A percentile compares a stretch with the other conserved stretches of the same genome.
These are phyloP conservation scores for Cladosporium velox DNA, from an alignment of 2,329 filamentous ascomycete genomes.

Conservation along the genomic window DNA sequence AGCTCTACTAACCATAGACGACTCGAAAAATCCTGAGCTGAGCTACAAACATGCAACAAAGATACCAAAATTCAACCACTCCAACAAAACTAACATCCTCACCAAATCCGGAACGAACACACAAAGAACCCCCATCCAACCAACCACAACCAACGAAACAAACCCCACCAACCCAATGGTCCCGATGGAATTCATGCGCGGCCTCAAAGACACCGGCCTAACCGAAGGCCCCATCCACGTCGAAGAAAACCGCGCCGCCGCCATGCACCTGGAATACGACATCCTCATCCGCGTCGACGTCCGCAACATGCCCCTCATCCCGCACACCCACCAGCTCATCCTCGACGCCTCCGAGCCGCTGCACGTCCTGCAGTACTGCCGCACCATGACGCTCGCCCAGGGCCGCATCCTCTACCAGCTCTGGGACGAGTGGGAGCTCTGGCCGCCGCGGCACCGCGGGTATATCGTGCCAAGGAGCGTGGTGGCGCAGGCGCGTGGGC, in stretches of 20 bases:
- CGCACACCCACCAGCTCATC: neutral
- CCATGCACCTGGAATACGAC: neutral
- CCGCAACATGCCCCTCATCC: neutral
- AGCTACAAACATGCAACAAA: neutral
- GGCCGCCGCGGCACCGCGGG: neutral
- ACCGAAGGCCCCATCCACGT: too few species aligned
- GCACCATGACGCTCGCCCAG: constrained; percentile 11
- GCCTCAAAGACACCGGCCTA: neutral
- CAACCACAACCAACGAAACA: neutral
- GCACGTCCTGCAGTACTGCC: constrained; percentile 11
- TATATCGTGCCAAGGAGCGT: constrained; percentile 6
- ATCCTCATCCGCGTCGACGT: constrained; percentile 4
- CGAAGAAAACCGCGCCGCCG: too few species aligned
- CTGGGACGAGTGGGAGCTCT: neutral
- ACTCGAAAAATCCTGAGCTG: neutral
- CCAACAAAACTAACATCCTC: neutral
- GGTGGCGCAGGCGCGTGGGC: neutral
- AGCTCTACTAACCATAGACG: neutral
- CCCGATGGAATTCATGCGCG: neutral
- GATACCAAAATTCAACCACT: neutral
- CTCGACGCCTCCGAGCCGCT: neutral
- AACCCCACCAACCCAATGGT: neutral
- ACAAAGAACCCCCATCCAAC: neutral
- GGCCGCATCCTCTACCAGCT: constrained; percentile 16
- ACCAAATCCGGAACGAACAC: neutral